Conservation (phyloP, 2,329 filamentous ascomycete genomes). For the Aspergillus alliaceus region DNA sequence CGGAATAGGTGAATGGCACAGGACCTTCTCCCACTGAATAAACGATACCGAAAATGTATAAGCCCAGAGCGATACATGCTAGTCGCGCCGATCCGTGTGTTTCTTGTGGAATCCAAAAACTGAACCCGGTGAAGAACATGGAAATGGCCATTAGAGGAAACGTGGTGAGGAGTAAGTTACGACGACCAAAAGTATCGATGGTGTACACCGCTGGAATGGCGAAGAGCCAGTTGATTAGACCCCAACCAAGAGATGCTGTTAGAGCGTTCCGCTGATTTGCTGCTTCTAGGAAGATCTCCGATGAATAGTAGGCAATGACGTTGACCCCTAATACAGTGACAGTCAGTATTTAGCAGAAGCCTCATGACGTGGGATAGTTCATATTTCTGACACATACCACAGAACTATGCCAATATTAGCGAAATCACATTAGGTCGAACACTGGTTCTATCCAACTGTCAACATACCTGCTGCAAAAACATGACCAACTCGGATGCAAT, state of each 20-base stretch:
- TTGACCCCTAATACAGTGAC: conserved; percentile 33
- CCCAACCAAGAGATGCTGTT: conserved; percentile 59
- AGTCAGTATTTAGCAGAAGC: neutral
- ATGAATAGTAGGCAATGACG: conserved; percentile 61
- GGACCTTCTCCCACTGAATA: conserved; percentile 62
- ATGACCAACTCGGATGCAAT: conserved; percentile 64
- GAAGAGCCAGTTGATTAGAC: conserved; percentile 65
- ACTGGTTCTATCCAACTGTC: neutral
- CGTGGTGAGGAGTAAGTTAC: conserved; percentile 62
- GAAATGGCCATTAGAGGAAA: conserved; percentile 63
- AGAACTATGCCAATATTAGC: conserved; percentile 35
- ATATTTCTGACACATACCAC: conserved; percentile 25
- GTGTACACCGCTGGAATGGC: conserved; percentile 64
- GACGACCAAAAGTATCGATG: conserved; percentile 67
- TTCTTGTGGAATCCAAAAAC: conserved; percentile 50
- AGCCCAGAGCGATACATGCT: conserved; percentile 43
- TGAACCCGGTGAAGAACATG: conserved; percentile 55
- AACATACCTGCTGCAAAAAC: conserved; percentile 62
- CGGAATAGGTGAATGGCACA: conserved; percentile 67
- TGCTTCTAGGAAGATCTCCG: conserved; percentile 46
- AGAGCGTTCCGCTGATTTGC: conserved; percentile 54
- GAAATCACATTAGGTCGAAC: neutral
- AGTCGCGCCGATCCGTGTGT: conserved; percentile 35
- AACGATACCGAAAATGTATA: conserved; percentile 46
- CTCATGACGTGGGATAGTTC: neutral